A percentile compares a stretch with the other conserved stretches of the same genome.
Conservation (phyloP, 1,139 yeast genomes). For the Schizosaccharomyces versatilis region DNA sequence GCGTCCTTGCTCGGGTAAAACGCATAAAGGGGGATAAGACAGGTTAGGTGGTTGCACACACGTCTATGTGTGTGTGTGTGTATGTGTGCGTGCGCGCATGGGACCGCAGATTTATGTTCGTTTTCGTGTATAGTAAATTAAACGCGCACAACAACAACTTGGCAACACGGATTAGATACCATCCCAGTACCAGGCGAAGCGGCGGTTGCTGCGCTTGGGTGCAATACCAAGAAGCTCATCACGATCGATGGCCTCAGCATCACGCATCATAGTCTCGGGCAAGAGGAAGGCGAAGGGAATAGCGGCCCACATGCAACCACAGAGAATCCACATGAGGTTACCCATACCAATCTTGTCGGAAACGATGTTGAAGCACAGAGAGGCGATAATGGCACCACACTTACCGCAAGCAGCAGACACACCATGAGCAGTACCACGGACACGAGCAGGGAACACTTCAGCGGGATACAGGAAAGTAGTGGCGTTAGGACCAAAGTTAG, state of each 20-base stretch:
- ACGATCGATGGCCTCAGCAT: background rate
- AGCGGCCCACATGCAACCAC: constrained; percentile 73
- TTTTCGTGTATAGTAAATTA: too few species aligned
- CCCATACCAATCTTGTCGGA: constrained; percentile 13
- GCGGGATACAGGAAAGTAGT: constrained; percentile 94
- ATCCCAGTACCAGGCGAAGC: background rate
- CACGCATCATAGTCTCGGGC: constrained; percentile 54
- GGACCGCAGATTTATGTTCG: too few species aligned
- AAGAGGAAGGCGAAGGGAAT: constrained; percentile 37
- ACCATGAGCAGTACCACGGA: constrained; percentile 97
- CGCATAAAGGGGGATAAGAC: too few species aligned
- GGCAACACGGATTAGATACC: background rate
- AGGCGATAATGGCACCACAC: constrained; percentile 84
- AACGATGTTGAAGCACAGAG: constrained; percentile 6
- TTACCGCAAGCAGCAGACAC: constrained; percentile 90
- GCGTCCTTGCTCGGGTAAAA: too few species aligned
- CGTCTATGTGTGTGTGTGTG: too few species aligned
- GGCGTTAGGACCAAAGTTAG: constrained; percentile 82
- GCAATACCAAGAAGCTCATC: background rate
- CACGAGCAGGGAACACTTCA: constrained; percentile 89
- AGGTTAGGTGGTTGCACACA: too few species aligned
- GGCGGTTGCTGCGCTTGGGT: background rate
- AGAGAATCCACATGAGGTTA: constrained; percentile 20
- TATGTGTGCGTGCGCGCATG: too few species aligned
- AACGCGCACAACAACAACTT: too few species aligned